Conservation (phyloP, 768 basidiomycete species). For the Tylopilus balloui region DNA sequence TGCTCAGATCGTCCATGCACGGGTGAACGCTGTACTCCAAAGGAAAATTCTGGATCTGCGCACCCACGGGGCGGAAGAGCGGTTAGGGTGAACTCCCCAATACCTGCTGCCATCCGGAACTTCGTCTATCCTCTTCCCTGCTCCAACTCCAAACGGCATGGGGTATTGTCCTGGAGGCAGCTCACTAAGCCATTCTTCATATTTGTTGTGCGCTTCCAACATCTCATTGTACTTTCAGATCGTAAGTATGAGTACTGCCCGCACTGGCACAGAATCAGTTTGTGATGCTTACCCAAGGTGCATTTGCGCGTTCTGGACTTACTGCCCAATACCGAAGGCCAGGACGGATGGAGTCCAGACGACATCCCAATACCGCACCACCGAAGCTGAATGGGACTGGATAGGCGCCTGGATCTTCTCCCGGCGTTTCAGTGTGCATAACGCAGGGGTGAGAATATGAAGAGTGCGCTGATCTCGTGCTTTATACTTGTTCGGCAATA, state of each 20-base stretch:
- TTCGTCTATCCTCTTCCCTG: slow-evolving; percentile 1
- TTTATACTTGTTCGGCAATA: slow-evolving; percentile 1
- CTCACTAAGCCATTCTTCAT: slow-evolving; percentile 15
- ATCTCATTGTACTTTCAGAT: slow-evolving; percentile 5
- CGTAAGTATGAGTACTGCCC: not conserved
- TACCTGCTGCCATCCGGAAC: not conserved
- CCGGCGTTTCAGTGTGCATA: not conserved
- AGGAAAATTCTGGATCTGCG: not conserved
- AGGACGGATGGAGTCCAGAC: slow-evolving; percentile 15
- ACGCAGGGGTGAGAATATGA: not conserved
- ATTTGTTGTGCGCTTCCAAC: slow-evolving; percentile 8
- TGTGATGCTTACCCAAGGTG: slow-evolving; percentile 12
- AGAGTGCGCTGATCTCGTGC: not conserved
- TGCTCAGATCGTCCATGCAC: not conserved
- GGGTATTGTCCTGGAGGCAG: slow-evolving; percentile 8
- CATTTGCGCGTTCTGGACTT: not conserved
- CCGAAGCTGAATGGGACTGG: slow-evolving; percentile 9
- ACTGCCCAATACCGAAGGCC: slow-evolving; percentile 14
- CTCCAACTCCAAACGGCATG: not conserved
- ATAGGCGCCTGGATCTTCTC: slow-evolving; percentile 17
- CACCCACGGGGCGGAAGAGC: slow-evolving; percentile 8
- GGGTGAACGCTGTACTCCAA: not conserved
- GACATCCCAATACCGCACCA: slow-evolving; percentile 10
- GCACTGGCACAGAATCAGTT: not conserved
- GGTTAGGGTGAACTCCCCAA: slow-evolving; percentile 8